These are phyloP conservation scores for Adansonia digitata DNA, from an alignment of 345 rosid genomes.

Conservation along the genomic window DNA sequence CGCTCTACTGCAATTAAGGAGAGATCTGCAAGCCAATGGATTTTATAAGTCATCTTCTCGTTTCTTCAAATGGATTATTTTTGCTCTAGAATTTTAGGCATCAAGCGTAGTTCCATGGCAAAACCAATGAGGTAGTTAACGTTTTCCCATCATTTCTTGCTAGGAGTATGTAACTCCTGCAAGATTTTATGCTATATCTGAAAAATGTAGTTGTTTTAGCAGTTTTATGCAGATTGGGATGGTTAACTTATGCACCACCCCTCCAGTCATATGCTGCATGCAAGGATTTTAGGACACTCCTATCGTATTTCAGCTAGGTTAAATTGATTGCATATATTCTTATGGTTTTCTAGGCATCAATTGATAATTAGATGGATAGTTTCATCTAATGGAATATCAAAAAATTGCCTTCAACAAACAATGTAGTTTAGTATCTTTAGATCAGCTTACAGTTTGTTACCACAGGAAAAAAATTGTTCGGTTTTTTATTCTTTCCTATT, in stretches of 20 bases:
- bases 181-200: neutral
- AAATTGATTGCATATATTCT: neutral
- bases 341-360: neutral
- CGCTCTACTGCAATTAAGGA: conserved; percentile 24
- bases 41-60: conserved; percentile 15
- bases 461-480: neutral
- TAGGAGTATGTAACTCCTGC: neutral
- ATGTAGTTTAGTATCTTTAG: neutral
- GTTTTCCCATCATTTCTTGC: neutral
- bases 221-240: neutral
- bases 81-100: conserved; percentile 11
- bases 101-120: conserved; percentile 18
- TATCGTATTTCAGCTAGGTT: neutral
- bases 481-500: neutral
- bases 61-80: conserved; percentile 17
- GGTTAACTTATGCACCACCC: neutral
- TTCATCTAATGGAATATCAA: neutral
- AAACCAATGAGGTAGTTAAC: conserved; percentile 30
- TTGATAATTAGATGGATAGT: conserved; percentile 8
- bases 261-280: neutral
- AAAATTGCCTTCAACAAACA: neutral
- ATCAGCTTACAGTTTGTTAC: neutral
- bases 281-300: neutral
- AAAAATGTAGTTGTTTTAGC: neutral
- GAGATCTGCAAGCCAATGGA: conserved; percentile 21